Percentiles rank a stretch among this genome's conserved stretches.
Evolutionary conservation across 345 rosid genomes (phyloP).

Genomic region (Lepidium africanum): DNA sequence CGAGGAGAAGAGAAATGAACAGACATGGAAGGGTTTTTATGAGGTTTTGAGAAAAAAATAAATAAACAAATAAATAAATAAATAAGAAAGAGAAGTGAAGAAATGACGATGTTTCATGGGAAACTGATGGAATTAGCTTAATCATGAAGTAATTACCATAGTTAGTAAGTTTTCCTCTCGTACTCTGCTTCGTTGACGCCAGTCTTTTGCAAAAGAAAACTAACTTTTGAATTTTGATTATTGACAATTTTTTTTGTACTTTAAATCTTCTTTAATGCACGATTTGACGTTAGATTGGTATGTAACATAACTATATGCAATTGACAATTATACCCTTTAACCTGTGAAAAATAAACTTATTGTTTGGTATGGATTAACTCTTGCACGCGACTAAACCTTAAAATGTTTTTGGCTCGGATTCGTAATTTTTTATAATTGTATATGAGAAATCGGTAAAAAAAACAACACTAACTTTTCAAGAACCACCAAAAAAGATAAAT

Average conservation of each 20-base stretch:
- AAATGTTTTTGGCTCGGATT: too few species aligned
- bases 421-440: too few species aligned
- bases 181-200: background rate
- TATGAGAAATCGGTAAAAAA: too few species aligned
- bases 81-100: background rate
- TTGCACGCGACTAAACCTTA: too few species aligned
- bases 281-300: background rate
- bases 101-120: constrained; percentile 8
- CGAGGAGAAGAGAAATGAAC: background rate
- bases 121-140: constrained; percentile 1
- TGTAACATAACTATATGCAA: background rate
- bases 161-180: background rate
- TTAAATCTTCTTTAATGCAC: too few species aligned
- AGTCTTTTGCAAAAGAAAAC: background rate
- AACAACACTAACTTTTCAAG: too few species aligned
- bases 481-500: too few species aligned
- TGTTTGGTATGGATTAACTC: background rate
- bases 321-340: constrained; percentile 19
- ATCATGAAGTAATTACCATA: constrained; percentile 2
- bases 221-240: too few species aligned
- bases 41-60: background rate
- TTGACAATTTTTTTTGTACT: too few species aligned
- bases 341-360: background rate
- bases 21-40: background rate
- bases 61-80: too few species aligned